Evolutionary conservation across 805 yeast genomes (phyloP), one percentile per base, ranked within the genome.

Genomic region (Kluyveromyces nonfermentans): DNA sequence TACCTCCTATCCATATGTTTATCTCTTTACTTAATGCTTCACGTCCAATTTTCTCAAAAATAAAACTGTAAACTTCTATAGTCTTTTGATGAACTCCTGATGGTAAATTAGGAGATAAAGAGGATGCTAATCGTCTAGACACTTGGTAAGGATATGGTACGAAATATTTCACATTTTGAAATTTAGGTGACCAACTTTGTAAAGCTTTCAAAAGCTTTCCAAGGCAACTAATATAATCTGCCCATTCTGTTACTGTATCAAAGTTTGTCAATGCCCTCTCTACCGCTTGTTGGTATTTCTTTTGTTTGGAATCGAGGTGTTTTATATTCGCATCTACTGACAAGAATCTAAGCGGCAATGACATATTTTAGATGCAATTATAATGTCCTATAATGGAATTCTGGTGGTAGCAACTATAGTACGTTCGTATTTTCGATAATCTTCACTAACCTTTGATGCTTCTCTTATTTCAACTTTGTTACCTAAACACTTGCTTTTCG

Each of bases 11-110:
- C 98, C 98, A 93, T 1, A 82, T 64, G 34, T 73, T 69, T n/a
- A 84, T 68, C 44, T 77, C 74, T 9, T 64, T 48, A 36, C 82
- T 75, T 31, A 85, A 64, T 4, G 74, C 64, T 4, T 74, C 77
- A 0, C 62, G 56, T 1, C 83, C 82, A 31, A 90, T 64, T 25
- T 78, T 74, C 32, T 71, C 71, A 64, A 93, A 86, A 2, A 90
- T 75, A 42, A 69, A 67, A 18, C 75, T 78, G 60, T 89, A 93
- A 1, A 89, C 77, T 45, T 81, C 86, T 34, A 93, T 64, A 0
- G 96, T 75, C 57, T 87, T 93, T 51, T 83, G 84, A 60, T 93
- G 98, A 0, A 93, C 99, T 7, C 99, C 98, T 40, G 95, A 85
- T 0, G 99, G 98, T 9, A 93, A 70, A 41, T 72, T 72, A 1